Evolutionary conservation across 192 early-diverging fungal species (phyloP), one percentile per base, ranked within the genome.

Genomic region (Umbelopsis sp.): DNA sequence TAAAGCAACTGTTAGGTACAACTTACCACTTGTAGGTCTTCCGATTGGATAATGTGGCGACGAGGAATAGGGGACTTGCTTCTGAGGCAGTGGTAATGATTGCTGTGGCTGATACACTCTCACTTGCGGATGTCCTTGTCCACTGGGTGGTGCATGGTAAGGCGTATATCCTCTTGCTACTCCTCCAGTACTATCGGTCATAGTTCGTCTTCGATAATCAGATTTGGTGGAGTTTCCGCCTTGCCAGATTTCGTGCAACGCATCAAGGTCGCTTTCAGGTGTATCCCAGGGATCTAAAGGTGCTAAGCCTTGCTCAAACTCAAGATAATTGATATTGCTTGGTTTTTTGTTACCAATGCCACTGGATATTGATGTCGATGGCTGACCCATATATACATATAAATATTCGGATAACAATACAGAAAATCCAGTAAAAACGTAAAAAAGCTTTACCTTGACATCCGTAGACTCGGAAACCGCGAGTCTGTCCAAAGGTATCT

Each of bases 261-360:
- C 83, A 4, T 78, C 72, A 65, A 88, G 61, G 61, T 87, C 87
- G 74, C 85, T 82, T 37, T 87, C 84, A 18, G 83, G 79, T 25
- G 83, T 81, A 58, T 86, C 84, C 85, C 85, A 90, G 5, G 87
- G 86, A 74, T 90, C 88, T 52, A 78, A 77, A 15, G 89, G 84
- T 18, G 87, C 78, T 27, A 90, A 71, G 46, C 85, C 86, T 67
- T 90, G 87, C 68, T 90, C 89, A 74, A 90, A 90, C 58, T 89
- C 85, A 37, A 83, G 77, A 73, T 78, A 89, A 65, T 87, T 80
- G 27, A 61, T 13, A 16, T 61, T 61, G 30, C 33, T 61, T 3
- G 10, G 55, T 25, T 61, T 61, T 13, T 61, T 61, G 18, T 25
- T 35, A 35, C 27, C 55, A 3, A 61, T 12, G 0, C 55, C 55